Conservation (phyloP, 768 basidiomycete species). For the Rhodotorula graminis region DNA sequence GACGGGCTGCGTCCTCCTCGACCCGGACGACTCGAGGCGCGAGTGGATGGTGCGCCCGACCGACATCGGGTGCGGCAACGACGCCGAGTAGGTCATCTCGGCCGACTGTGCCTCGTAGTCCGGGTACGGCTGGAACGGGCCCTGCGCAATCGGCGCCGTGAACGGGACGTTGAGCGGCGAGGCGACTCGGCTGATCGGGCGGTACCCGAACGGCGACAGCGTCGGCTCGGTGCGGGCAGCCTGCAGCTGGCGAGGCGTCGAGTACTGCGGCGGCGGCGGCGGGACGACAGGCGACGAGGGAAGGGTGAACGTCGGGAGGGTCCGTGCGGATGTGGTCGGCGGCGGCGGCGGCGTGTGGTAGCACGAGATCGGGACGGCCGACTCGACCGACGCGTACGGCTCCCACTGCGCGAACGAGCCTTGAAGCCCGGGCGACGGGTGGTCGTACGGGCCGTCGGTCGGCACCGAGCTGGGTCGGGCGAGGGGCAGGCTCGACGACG, state of each 20-base stretch:
- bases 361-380: not conserved
- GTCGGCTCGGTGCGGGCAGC: not conserved
- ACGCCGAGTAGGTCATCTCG: slow-evolving; percentile 10
- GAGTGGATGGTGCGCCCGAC: slow-evolving; percentile 16
- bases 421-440: not conserved
- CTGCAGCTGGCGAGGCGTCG: not conserved
- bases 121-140: slow-evolving; percentile 24
- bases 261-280: not conserved
- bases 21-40: not conserved
- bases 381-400: not conserved
- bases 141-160: slow-evolving; percentile 15
- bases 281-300: not conserved
- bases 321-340: not conserved
- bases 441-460: slow-evolving; percentile 9
- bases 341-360: not conserved
- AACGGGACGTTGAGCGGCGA: slow-evolving; percentile 12
- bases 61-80: slow-evolving; percentile 23
- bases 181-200: slow-evolving; percentile 16
- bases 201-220: not conserved
- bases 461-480: not conserved
- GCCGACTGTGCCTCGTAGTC: not conserved
- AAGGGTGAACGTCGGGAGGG: not conserved
- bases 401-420: not conserved
- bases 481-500: too few species aligned
- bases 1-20: not conserved